Base-by-base conservation (phyloP, 2,329 filamentous ascomycete genomes). In the Fusarium sp. region DNA sequence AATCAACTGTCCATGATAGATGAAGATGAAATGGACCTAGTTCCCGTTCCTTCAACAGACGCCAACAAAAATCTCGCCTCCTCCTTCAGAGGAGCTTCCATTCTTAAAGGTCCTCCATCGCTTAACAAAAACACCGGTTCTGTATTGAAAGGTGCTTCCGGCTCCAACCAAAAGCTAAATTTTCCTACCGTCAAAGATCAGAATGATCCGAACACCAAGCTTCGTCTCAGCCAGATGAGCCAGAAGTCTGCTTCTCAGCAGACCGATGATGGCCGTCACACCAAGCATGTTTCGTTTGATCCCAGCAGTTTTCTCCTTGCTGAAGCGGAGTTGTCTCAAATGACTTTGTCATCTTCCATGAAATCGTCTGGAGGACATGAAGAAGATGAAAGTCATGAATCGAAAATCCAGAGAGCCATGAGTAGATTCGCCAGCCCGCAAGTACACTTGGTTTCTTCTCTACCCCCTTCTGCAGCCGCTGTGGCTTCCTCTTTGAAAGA, bases 101-200 rank as follows among this genome's bases (percentile, higher is more conserved):
- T 56, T 23, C 62, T 60, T 21, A 65, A 73, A 50, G 43, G 70
- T 5, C 53, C 33, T 37, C 58, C 35, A 23, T 52, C 50, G 3
- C 47, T 38, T 19, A 58, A 44, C 33, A 73, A 56, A 37, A 35
- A 21, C 12, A 18, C 44, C 16, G 50, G 18, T 10, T 47, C 67
- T 30, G 13, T 37, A 16, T 44, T 56, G 18, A 71, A 71, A 25
- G 71, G 67, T 16, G 38, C 42, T n/a, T 19, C 56, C 15, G 38
- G 49, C 70, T 86, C 85, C 28, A 83, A 81, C 32, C 81, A 82
- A 9, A 81, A 77, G 3, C 83, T 94, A 32, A 87, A 86, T 33
- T 97, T 94, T 77, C 88, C 92, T 3, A 88, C 95, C 18, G 93
- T 96, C 28, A 97, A 97, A 81, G 90, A 96, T 74, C 88, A 91